These are phyloP conservation scores for Waltergamsia citrina DNA, from an alignment of 2,329 filamentous ascomycete species.

Conservation along the genomic window DNA sequence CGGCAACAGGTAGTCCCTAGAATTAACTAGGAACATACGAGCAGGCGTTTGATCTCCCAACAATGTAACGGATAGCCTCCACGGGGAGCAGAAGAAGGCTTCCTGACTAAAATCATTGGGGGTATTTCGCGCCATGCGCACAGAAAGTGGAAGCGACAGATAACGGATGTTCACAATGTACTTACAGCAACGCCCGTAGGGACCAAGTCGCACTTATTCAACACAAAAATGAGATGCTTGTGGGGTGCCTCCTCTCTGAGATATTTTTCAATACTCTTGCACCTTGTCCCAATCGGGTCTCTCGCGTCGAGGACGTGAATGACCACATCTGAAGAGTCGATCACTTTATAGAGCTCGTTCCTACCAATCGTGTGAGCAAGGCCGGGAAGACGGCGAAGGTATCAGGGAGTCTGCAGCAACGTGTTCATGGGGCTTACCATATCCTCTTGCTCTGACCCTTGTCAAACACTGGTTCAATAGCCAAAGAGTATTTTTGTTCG, in stretches of 20 bases:
- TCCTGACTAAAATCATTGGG: conserved; percentile 80
- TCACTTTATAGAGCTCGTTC: conserved; percentile 94
- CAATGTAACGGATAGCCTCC: conserved; percentile 96
- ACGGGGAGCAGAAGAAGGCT: conserved; percentile 56
- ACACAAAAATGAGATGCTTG: conserved; percentile 63
- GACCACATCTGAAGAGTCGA: conserved; percentile 91
- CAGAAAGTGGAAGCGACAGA: too few relatives aligned
- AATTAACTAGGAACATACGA: conserved; percentile 22
- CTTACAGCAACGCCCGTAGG: conserved; percentile 93
- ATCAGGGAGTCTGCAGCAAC: too few relatives aligned
- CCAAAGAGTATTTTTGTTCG: conserved; percentile 39
- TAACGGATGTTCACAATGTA: too few relatives aligned
- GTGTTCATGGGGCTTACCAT: too few relatives aligned
- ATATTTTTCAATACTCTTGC: conserved; percentile 73
- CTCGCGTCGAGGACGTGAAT: conserved; percentile 90
- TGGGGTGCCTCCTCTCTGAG: conserved; percentile 87
- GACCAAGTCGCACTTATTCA: conserved; percentile 62
- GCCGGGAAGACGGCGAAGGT: too few relatives aligned
- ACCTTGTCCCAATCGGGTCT: conserved; percentile 84
- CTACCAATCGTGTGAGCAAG: too few relatives aligned
- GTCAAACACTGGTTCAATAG: conserved; percentile 79
- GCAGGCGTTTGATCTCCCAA: conserved; percentile 77
- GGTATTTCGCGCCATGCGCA: conserved; percentile 16
- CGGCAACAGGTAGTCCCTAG: conserved; percentile 64
- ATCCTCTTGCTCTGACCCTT: conserved; percentile 95